Conservation (phyloP, 139 green algal species). For the Tetraselmis chui region DNA sequence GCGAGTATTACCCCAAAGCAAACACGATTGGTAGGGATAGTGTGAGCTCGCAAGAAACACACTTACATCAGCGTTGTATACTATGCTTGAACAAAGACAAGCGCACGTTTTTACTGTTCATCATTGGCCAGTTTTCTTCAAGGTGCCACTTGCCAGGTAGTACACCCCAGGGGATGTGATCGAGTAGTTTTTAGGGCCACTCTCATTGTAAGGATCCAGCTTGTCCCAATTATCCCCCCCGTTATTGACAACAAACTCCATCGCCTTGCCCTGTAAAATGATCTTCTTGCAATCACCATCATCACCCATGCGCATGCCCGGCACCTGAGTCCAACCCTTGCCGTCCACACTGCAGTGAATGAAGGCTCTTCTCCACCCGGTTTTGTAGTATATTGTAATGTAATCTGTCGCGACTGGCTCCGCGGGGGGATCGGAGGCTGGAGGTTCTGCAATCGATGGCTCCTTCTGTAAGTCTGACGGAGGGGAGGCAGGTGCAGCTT, state of each 20-base stretch:
- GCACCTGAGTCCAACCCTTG: background rate
- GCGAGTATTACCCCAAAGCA: too few species aligned
- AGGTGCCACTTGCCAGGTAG: background rate
- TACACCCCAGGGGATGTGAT: background rate
- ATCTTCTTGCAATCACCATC: background rate
- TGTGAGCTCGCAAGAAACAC: too few species aligned
- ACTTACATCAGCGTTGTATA: too few species aligned
- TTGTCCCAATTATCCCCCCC: conserved; percentile 1
- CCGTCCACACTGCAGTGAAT: background rate
- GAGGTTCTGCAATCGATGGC: background rate
- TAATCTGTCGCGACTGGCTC: background rate
- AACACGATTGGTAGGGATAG: too few species aligned
- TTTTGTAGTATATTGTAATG: background rate
- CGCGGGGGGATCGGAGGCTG: background rate
- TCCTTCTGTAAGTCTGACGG: too few species aligned
- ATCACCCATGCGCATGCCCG: background rate
- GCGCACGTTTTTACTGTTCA: too few species aligned
- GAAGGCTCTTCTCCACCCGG: background rate
- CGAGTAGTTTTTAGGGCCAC: background rate
- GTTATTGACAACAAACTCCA: conserved; percentile 8
- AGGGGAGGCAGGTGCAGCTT: background rate
- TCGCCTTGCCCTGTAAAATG: background rate
- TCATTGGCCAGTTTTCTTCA: background rate
- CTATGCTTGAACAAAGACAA: too few species aligned
- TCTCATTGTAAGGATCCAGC: background rate